phyloP scores from a whole-genome alignment of 1,139 yeast species.

The Suhomyces bribrorum region DNA sequence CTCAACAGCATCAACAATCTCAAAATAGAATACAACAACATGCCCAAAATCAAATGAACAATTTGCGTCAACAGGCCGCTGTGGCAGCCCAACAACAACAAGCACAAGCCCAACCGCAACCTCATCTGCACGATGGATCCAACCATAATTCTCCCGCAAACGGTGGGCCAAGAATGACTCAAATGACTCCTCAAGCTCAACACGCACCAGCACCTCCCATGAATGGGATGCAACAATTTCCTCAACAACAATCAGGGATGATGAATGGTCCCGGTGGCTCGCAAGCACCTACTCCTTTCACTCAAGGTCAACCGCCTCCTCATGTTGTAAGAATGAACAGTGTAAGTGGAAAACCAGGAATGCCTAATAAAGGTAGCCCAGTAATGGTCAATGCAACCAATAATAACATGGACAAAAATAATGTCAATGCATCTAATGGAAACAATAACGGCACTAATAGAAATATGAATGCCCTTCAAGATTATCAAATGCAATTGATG shows the following conservation, averaged over 20 bases:
- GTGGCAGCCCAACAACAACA: slow-evolving; percentile 35
- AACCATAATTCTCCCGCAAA: slow-evolving; percentile 23
- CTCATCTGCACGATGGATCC: slow-evolving; percentile 19
- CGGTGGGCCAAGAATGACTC: slow-evolving; percentile 19
- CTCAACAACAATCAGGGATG: slow-evolving; percentile 17
- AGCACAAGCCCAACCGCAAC: slow-evolving; percentile 17
- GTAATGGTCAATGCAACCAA: slow-evolving; percentile 12
- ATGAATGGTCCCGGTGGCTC: slow-evolving; percentile 8
- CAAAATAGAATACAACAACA: slow-evolving; percentile 48
- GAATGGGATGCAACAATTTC: slow-evolving; percentile 19
- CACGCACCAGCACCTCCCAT: slow-evolving; percentile 21
- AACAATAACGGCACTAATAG: slow-evolving; percentile 18
- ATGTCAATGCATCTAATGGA: slow-evolving; percentile 7
- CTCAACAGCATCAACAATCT: slow-evolving; percentile 22
- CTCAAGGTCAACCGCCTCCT: slow-evolving; percentile 15
- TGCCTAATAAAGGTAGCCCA: slow-evolving; percentile 13
- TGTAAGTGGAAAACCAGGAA: slow-evolving; percentile 12
- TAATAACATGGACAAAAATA: slow-evolving; percentile 5
- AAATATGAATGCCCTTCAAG: slow-evolving; percentile 56
- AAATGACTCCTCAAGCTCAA: slow-evolving; percentile 23
- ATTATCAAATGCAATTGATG: slow-evolving; percentile 76
- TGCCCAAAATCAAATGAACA: slow-evolving; percentile 55
- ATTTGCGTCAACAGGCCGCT: slow-evolving; percentile 48
- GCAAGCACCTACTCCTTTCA: slow-evolving; percentile 9
- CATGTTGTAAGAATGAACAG: slow-evolving; percentile 19